Evolutionary conservation across 2,329 filamentous ascomycete species (phyloP), one percentile per base, ranked within the genome.

Genomic region (Colletotrichum godetiae): DNA sequence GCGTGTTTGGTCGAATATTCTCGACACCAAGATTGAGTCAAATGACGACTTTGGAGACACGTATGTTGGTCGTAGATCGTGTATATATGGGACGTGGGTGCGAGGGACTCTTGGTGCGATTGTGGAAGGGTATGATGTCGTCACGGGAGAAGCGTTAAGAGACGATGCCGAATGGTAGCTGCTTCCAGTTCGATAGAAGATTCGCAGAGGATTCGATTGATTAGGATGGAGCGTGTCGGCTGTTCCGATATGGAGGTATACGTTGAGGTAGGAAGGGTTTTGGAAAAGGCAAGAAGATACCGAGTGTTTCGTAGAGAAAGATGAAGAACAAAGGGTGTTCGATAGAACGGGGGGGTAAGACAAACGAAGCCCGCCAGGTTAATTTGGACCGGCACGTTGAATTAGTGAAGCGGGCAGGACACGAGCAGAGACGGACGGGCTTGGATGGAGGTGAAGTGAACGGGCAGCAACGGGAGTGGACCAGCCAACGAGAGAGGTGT

Each of bases 391-490:
- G 13, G 62, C 22, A 70, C 56, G 49, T 58, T 46, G 62, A 42
- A 60, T 67, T 60, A 71, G 68, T 60, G 42, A 67, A 35, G 46
- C 42, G 57, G 64, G 57, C 42, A 52, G 15, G 68, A 58, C 37
- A 37, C 37, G 59, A 33, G 27, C 35, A 29, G 37, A 42, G 37
- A 57, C 46, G 55, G 64, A 53, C 37, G 55, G 65, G 35, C 56
- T 37, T 52, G 57, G 46, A 67, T 58, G 62, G 56, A 68, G 69
- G 65, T 69, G 65, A 72, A 59, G 65, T 63, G 57, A 71, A 71
- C 27, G 58, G 68, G 63, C 68, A 67, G 68, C 63, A 57, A 67
- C 33, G 46, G 55, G 68, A 67, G 62, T 62, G 65, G 57, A 61
- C 61, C 46, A 63, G n/a, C 49, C 46, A 56, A 37, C 31, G 19